Base-by-base conservation (phyloP, 2,329 filamentous ascomycete genomes). In the Arthrobotrys entomopaga region DNA sequence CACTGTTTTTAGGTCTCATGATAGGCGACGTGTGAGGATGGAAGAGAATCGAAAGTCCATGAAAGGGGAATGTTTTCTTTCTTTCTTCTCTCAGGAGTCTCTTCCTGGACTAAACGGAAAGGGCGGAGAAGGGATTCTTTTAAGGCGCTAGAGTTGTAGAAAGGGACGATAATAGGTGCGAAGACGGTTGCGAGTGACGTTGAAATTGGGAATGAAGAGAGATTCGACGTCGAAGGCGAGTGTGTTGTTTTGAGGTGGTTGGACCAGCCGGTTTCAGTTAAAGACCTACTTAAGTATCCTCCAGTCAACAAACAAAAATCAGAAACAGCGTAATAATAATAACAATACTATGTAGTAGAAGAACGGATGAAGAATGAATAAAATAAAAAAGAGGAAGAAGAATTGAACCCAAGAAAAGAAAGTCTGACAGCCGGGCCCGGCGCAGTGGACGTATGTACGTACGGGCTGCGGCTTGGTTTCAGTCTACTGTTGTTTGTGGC, bases 1-100 rank as follows among this genome's bases (percentile, higher is more conserved):
- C 86, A 24, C 60, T 64, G 76, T 85, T 84, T 80, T 88, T 88
- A 81, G 84, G 84, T 80, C 85, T 84, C 83, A 86, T 82, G 57
- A 52, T 63, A 40, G 63, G 34, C 24, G 54, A 15, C 19, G 34
- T 20, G 19, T 1, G 20, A 34, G 52, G 52, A 34, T 19, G 59
- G 40, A 16, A 24, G 40, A 56, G 48, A n/a, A 43, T 49, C 38
- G 40, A 24, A 19, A 24, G 60, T 54, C 67, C 67, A 65, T 72
- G 16, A 59, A 70, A 57, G 29, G 42, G n/a, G 29, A 58, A 26
- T 11, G 38, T 10, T 19, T 13, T 13, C 8, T 19, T 10, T 34
- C 29, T 34, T 34, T 10, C 10, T 6, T 10, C 29, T n/a, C n/a
- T n/a, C n/a, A n/a, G 29, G 29, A 5, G 29, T 34, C 46, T 34